These are phyloP conservation scores for Glonium stellatum DNA, from an alignment of 495 filamentous ascomycete species.

Conservation along the genomic window DNA sequence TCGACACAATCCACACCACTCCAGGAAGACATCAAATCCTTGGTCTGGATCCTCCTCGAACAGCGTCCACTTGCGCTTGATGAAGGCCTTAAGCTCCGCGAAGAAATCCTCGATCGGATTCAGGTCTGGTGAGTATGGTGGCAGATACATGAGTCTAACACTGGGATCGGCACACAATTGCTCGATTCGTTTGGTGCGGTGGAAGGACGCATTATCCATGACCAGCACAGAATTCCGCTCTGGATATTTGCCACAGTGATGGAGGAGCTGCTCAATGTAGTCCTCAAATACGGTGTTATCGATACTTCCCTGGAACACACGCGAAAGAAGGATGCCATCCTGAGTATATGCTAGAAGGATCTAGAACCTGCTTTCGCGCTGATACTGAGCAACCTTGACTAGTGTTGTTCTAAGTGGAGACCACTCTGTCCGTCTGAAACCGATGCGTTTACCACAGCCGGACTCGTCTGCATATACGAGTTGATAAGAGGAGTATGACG, in stretches of 20 bases:
- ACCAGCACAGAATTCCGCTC: conserved; percentile 41
- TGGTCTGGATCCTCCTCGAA: too few relatives aligned
- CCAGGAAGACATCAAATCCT: too few relatives aligned
- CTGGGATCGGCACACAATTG: conserved; percentile 36
- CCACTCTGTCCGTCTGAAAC: conserved; percentile 1
- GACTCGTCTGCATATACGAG: background rate
- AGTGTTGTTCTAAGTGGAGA: conserved; percentile 2
- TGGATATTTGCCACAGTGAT: conserved; percentile 36
- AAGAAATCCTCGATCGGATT: conserved; percentile 35
- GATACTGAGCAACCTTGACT: background rate
- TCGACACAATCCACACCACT: too few relatives aligned
- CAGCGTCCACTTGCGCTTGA: too few relatives aligned
- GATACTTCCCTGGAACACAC: conserved; percentile 38
- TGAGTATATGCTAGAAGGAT: conserved; percentile 41
- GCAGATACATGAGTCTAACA: conserved; percentile 38
- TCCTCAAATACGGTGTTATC: conserved; percentile 38
- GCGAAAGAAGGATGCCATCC: conserved; percentile 36
- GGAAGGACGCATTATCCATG: conserved; percentile 44
- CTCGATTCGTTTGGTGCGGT: conserved; percentile 34
- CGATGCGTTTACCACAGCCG: background rate
- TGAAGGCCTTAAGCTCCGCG: conserved; percentile 8
- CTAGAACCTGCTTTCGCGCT: conserved; percentile 32
- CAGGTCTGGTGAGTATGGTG: conserved; percentile 35
- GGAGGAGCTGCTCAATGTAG: conserved; percentile 40
- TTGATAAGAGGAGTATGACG: background rate